Percentiles rank a stretch among this genome's conserved stretches.
phyloP scores from a whole-genome alignment of 164 flowering plant species.

The Berberis thunbergii region DNA sequence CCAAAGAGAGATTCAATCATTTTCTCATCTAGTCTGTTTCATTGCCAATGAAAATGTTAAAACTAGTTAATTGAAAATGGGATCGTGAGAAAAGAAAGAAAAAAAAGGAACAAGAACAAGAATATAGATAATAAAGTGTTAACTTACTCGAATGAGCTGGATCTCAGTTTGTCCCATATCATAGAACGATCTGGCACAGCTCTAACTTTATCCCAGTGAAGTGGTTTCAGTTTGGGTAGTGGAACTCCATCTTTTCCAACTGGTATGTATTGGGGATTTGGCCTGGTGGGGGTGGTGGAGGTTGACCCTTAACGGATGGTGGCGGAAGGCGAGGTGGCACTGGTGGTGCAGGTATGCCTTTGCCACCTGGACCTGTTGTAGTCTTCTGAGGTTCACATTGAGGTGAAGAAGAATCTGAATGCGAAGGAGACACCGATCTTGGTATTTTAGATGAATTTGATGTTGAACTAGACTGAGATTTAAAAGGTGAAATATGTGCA shows the following conservation, averaged over 20 bases:
- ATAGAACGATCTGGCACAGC: conserved; percentile 67
- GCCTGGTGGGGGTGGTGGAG: conserved; percentile 54
- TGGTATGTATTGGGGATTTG: conserved; percentile 28
- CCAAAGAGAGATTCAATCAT: conserved; percentile 94
- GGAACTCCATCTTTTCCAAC: conserved; percentile 72
- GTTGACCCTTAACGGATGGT: conserved; percentile 20
- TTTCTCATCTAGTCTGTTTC: conserved; percentile 76
- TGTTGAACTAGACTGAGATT: conserved; percentile 6
- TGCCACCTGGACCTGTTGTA: conserved; percentile 1
- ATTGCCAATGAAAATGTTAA: neutral
- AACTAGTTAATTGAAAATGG: neutral
- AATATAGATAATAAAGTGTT: neutral
- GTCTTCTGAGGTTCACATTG: conserved; percentile 6
- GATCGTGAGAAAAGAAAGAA: neutral
- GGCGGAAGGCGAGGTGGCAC: conserved; percentile 23
- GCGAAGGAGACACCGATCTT: conserved; percentile 9
- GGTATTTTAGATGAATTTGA: conserved; percentile 9
- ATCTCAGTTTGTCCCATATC: conserved; percentile 92
- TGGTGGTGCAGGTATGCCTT: conserved; percentile 14
- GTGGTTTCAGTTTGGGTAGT: conserved; percentile 83
- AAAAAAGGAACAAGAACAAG: neutral
- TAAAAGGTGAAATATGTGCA: conserved; percentile 6
- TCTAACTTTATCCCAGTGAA: conserved; percentile 98
- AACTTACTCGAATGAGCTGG: conserved; percentile 92
- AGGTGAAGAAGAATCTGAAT: conserved; percentile 2